phyloP scores from a whole-genome alignment of 371 early-diverging fungal species.

The Mucor irregularis region DNA sequence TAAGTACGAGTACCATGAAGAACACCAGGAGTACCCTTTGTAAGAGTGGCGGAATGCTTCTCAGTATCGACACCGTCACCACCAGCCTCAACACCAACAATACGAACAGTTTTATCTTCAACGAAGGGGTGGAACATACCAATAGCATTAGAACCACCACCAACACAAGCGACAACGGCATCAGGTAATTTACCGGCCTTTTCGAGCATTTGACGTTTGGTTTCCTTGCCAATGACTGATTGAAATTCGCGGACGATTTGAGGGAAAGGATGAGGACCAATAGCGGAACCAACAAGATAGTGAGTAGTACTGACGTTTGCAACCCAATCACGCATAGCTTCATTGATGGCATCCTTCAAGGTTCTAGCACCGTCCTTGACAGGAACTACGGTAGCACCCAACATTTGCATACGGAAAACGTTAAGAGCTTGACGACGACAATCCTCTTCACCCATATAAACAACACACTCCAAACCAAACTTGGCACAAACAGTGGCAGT shows the following conservation, averaged over 20 bases:
- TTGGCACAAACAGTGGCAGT: conserved; percentile 98
- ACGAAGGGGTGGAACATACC: conserved; percentile 97
- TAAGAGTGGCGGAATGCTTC: conserved; percentile 88
- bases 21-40: conserved; percentile 89
- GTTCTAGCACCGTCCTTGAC: conserved; percentile 81
- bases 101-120: conserved; percentile 75
- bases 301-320: conserved; percentile 93
- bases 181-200: conserved; percentile 88
- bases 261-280: conserved; percentile 95
- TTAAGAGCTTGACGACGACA: conserved; percentile 92
- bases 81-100: conserved; percentile 94
- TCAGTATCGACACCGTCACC: conserved; percentile 87
- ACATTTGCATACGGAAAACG: conserved; percentile 93
- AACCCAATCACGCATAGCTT: conserved; percentile 98
- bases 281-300: conserved; percentile 95
- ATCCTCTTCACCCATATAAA: conserved; percentile 98
- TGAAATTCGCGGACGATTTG: conserved; percentile 96
- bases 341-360: conserved; percentile 97
- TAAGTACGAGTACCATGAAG: conserved; percentile 96
- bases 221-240: conserved; percentile 88
- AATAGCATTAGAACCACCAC: conserved; percentile 92
- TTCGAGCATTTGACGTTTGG: conserved; percentile 80
- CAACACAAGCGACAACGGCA: conserved; percentile 94
- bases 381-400: conserved; percentile 93
- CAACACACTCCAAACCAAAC: conserved; percentile 91